Evolutionary conservation across 805 yeast species (phyloP), one percentile per base, ranked within the genome.

Genomic region (Teunomyces tritomae): DNA sequence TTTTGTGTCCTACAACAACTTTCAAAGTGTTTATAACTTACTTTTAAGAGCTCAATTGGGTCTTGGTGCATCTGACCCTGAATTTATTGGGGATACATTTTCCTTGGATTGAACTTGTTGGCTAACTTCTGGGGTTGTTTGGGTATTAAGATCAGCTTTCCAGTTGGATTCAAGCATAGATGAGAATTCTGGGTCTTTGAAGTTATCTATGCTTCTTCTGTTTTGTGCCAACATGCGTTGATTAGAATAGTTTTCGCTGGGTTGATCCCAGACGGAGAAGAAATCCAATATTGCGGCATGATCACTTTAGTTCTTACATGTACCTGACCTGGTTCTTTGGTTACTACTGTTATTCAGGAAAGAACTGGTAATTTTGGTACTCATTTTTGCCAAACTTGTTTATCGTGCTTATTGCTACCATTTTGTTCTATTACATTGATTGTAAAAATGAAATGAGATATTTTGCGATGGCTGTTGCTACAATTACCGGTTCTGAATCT

Each of bases 171-270:
- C 59, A 71, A 70, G 48, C 63, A 65, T 43, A 45, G 76, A 20
- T 68, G 74, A 72, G 76, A 72, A 50, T 72, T 72, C 45, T 72
- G 77, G 76, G 20, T 63, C 0, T 66, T 70, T 51, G 74, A 70
- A 39, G 65, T 70, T 0, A 49, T 71, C 11, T 68, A 65, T 45
- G 58, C 71, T 8, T 56, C 65, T 2, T 44, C 68, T 1, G 64
- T 72, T 8, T 64, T 71, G 5, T 64, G 73, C 1, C 50, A 71
- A 34, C 56, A 76, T 39, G 61, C 71, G 0, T 46, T 72, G 41
- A 70, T 70, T 43, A 57, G 77, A 49, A 60, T 64, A 0, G 55
- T 69, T 0, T 72, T 71, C 45, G 66, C 71, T 29, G 55, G 72
- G 0, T 54, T 73, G 44, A 52, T 73, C 11, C 77, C 77, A 1